Evolutionary conservation across 352 stramenopile species (phyloP).

Genomic region (Thraustotheca clavata): DNA sequence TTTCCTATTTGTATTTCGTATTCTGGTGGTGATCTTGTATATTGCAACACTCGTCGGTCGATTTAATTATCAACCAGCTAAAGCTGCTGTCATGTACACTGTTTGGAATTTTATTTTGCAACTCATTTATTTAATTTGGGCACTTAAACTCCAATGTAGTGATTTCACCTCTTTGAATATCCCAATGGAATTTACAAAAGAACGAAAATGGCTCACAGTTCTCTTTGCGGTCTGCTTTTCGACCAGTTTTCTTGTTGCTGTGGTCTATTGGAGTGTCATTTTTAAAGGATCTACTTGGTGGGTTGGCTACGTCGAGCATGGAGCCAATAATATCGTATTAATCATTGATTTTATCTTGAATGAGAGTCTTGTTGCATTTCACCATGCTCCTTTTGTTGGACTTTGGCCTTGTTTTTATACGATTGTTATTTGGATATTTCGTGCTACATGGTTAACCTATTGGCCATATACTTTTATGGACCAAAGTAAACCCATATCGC

Average conservation of each 20-base stretch:
- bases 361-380: too few relatives aligned
- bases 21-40: background rate
- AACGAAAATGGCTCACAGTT: background rate
- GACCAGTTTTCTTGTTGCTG: constrained; percentile 9
- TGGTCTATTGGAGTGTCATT: constrained; percentile 5
- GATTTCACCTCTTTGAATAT: too few relatives aligned
- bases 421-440: constrained; percentile 1
- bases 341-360: constrained; percentile 4
- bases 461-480: constrained; percentile 5
- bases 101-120: constrained; percentile 17
- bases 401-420: background rate
- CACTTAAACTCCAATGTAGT: background rate
- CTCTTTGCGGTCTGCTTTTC: constrained; percentile 9
- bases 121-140: background rate
- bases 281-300: background rate
- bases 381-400: background rate
- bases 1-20: background rate
- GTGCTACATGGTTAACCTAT: background rate
- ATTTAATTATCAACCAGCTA: background rate
- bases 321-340: constrained; percentile 12
- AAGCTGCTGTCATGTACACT: constrained; percentile 5
- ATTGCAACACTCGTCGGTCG: background rate
- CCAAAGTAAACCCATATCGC: background rate
- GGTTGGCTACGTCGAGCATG: constrained; percentile 1
- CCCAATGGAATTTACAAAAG: background rate